These are phyloP conservation scores for Prunus padus DNA, from an alignment of 306 rosid species.

Conservation along the genomic window DNA sequence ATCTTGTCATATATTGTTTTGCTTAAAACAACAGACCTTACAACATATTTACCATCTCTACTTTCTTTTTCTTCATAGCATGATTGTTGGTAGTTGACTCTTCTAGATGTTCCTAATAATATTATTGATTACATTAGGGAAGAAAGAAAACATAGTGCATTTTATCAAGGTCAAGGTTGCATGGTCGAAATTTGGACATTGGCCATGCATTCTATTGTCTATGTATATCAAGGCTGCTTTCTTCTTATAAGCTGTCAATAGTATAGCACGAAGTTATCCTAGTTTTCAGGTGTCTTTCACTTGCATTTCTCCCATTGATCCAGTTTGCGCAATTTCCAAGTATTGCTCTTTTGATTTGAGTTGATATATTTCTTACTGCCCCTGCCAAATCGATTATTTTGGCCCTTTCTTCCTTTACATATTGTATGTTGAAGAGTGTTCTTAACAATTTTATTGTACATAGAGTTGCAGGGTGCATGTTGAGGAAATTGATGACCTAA, in stretches of 20 bases:
- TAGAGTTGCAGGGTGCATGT: constrained; percentile 18
- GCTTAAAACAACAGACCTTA: neutral
- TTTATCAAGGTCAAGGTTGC: neutral
- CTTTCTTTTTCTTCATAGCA: neutral
- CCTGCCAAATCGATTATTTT: neutral
- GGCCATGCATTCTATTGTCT: neutral
- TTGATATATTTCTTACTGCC: neutral
- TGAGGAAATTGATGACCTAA: constrained; percentile 74
- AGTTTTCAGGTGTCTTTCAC: neutral
- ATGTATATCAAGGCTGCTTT: neutral
- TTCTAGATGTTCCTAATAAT: neutral
- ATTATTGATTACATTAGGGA: neutral
- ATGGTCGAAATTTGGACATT: neutral
- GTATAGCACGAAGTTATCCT: neutral
- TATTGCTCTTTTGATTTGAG: neutral
- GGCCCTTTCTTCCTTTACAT: neutral
- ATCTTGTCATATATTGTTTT: neutral
- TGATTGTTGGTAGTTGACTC: neutral
- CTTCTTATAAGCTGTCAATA: neutral
- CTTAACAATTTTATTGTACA: neutral
- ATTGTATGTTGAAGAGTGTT: neutral
- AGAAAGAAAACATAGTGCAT: neutral
- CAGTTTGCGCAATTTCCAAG: neutral
- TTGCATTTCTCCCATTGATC: neutral
- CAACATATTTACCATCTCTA: neutral